These are phyloP conservation scores for Batkoa obscura DNA, from an alignment of 371 early-diverging fungal genomes.

Conservation along the genomic window DNA sequence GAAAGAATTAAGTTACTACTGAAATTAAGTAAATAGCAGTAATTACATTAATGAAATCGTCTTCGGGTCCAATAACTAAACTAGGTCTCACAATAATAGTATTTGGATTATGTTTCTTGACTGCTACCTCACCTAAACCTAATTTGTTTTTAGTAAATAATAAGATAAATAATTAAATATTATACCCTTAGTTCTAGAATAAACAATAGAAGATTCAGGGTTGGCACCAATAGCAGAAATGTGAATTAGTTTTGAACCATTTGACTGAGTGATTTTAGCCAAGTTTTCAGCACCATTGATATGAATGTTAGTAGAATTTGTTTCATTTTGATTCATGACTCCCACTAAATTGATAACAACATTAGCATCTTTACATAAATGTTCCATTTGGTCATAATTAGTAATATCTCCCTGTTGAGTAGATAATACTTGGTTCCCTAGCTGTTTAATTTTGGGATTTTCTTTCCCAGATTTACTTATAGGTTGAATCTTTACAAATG, in stretches of 20 bases:
- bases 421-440: constrained; percentile 8
- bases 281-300: constrained; percentile 10
- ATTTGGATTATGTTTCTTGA: constrained; percentile 7
- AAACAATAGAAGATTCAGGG: constrained; percentile 10
- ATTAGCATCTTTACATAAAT: constrained; percentile 8
- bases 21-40: not conserved
- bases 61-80: constrained; percentile 16
- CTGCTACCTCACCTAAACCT: constrained; percentile 12
- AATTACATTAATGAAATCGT: constrained; percentile 15
- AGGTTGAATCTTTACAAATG: constrained; percentile 6
- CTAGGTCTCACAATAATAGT: constrained; percentile 14
- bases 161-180: not conserved
- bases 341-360: constrained; percentile 14
- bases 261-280: constrained; percentile 10
- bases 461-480: not conserved
- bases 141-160: not conserved
- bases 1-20: not conserved
- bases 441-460: not conserved
- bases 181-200: constrained; percentile 15
- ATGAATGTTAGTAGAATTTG: constrained; percentile 13
- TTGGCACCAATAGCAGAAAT: constrained; percentile 18
- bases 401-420: constrained; percentile 7
- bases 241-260: constrained; percentile 12
- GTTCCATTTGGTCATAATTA: constrained; percentile 5
- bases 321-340: constrained; percentile 13